Percentiles rank a stretch among this genome's conserved stretches.
phyloP scores from a whole-genome alignment of 306 rosid species.

The Trichosanthes truncata region DNA sequence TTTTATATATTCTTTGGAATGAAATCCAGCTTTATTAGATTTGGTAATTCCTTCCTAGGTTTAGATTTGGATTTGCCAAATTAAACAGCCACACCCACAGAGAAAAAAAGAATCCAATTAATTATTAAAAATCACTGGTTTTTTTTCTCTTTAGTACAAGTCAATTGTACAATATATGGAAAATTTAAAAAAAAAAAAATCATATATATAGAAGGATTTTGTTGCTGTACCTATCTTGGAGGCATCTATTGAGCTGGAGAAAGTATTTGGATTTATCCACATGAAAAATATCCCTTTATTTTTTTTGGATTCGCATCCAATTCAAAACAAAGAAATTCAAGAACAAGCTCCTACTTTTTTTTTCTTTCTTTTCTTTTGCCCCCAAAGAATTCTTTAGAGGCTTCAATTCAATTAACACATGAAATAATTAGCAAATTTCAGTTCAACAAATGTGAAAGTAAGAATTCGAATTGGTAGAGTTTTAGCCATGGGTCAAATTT shows the following conservation, averaged over 20 bases:
- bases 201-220: background rate
- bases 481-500: no score
- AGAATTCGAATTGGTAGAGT: no score
- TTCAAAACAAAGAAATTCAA: conserved; percentile 14
- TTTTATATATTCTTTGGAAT: background rate
- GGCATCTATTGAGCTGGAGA: conserved; percentile 56
- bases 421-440: background rate
- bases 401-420: background rate
- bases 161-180: background rate
- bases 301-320: conserved; percentile 34
- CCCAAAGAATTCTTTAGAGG: conserved; percentile 2
- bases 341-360: conserved; percentile 11
- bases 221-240: conserved; percentile 32
- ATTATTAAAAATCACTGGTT: no score
- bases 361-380: background rate
- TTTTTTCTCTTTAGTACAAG: background rate
- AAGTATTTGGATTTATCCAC: conserved; percentile 51
- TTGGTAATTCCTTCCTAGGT: background rate
- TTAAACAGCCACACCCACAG: background rate
- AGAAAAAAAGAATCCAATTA: background rate
- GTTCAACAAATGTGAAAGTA: background rate
- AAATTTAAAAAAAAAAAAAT: background rate
- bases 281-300: conserved; percentile 38
- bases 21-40: conserved; percentile 5
- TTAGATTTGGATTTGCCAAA: background rate